Evolutionary conservation across 116 monocot genomes (phyloP).

Genomic region (Iris pallida): DNA sequence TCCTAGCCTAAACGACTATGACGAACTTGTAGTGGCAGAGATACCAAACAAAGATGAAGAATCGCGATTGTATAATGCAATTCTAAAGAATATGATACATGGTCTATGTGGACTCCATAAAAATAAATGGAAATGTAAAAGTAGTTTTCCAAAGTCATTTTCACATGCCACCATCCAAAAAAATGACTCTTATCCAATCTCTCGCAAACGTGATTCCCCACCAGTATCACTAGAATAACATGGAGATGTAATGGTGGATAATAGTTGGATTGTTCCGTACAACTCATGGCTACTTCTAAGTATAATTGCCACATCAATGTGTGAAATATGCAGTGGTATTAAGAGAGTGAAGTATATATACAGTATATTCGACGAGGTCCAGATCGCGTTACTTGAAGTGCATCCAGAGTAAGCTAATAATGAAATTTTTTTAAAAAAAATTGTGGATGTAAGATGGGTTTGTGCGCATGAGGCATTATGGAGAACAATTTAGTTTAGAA

Average conservation of each 20-base stretch:
- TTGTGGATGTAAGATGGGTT: background rate
- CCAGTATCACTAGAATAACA: background rate
- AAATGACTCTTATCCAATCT: background rate
- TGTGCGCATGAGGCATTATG: background rate
- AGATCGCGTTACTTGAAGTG: too few species aligned
- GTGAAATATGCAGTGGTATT: constrained; percentile 12
- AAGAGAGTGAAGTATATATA: too few species aligned
- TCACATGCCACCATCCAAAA: background rate
- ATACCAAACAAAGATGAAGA: too few species aligned
- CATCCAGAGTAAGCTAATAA: background rate
- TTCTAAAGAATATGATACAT: background rate
- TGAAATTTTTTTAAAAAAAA: background rate
- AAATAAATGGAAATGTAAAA: background rate
- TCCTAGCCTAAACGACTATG: too few species aligned
- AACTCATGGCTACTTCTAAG: constrained; percentile 5
- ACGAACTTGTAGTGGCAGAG: too few species aligned
- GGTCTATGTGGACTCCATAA: background rate
- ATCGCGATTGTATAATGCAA: background rate
- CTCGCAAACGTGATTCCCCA: background rate
- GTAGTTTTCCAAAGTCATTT: background rate
- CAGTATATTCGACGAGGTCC: too few species aligned
- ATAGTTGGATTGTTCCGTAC: constrained; percentile 8
- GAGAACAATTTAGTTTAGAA: background rate
- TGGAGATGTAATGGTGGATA: background rate
- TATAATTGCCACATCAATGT: constrained; percentile 33